phyloP scores from a whole-genome alignment of 345 rosid genomes.

The Hibiscus trionum region DNA sequence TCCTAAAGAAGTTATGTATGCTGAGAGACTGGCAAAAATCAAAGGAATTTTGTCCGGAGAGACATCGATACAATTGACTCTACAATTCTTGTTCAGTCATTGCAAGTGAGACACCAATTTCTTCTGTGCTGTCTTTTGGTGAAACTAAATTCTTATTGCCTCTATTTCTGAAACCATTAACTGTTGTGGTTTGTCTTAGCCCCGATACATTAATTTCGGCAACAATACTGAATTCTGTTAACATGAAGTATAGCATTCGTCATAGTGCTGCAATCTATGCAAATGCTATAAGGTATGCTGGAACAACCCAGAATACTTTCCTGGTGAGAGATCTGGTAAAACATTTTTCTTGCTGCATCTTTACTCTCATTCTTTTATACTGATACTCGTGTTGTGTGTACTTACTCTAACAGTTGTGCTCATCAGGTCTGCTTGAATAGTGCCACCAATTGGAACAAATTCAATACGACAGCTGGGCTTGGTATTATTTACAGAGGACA shows the following conservation, averaged over 20 bases:
- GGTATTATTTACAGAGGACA: constrained; percentile 99
- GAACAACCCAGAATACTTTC: constrained; percentile 96
- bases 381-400: not conserved
- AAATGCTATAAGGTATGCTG: constrained; percentile 99
- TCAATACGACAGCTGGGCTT: constrained; percentile 97
- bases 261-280: constrained; percentile 99
- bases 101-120: constrained; percentile 53
- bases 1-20: constrained; percentile 59
- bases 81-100: constrained; percentile 85
- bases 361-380: not conserved
- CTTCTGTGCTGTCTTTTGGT: not conserved
- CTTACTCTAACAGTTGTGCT: constrained; percentile 12
- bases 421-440: constrained; percentile 96
- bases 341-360: not conserved
- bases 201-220: constrained; percentile 84
- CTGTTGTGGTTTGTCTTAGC: constrained; percentile 27
- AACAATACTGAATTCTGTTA: constrained; percentile 94
- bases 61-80: constrained; percentile 85
- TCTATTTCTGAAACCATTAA: not conserved
- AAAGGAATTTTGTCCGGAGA: constrained; percentile 92
- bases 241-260: constrained; percentile 95
- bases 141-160: not conserved
- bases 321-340: constrained; percentile 88
- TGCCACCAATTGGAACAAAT: constrained; percentile 99
- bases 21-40: constrained; percentile 78